These are phyloP conservation scores for Leccinum glutinopallens DNA, from an alignment of 1,284 basidiomycete species.

Conservation along the genomic window DNA sequence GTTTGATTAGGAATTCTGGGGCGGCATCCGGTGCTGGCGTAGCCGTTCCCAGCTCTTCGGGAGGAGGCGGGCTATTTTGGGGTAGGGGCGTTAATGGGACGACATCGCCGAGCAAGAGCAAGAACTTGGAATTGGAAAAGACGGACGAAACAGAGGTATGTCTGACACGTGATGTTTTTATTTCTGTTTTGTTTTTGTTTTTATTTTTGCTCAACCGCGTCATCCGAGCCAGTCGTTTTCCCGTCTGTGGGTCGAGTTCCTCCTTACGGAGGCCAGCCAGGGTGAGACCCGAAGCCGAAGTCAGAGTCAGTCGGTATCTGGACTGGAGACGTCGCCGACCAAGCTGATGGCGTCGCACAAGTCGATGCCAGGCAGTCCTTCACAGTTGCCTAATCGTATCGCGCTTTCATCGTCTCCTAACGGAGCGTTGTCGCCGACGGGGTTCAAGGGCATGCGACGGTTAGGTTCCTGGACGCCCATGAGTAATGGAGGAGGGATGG, in stretches of 20 bases:
- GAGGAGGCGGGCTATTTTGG: slow-evolving; percentile 48
- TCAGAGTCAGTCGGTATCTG: slow-evolving; percentile 10
- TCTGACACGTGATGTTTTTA: not conserved
- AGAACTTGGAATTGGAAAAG: slow-evolving; percentile 62
- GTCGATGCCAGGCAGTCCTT: slow-evolving; percentile 57
- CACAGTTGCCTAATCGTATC: slow-evolving; percentile 31
- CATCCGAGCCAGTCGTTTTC: slow-evolving; percentile 81
- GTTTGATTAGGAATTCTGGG: slow-evolving; percentile 39
- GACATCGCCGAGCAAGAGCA: slow-evolving; percentile 45
- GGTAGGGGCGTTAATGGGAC: slow-evolving; percentile 35
- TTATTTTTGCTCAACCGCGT: slow-evolving; percentile 5
- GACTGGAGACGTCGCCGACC: slow-evolving; percentile 34
- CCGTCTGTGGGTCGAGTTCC: slow-evolving; percentile 93
- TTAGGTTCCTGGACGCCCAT: slow-evolving; percentile 49
- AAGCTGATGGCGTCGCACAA: slow-evolving; percentile 35
- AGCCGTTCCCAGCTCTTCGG: slow-evolving; percentile 16
- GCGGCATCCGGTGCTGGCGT: slow-evolving; percentile 57
- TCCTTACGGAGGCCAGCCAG: slow-evolving; percentile 83
- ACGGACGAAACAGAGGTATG: slow-evolving; percentile 76
- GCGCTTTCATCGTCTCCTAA: slow-evolving; percentile 20
- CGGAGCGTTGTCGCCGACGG: slow-evolving; percentile 35
- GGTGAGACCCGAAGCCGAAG: slow-evolving; percentile 40
- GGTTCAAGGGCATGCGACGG: slow-evolving; percentile 43
- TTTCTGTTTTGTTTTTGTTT: not conserved
- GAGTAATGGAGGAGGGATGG: slow-evolving; percentile 41